Evolutionary conservation across 2,329 filamentous ascomycete genomes (phyloP), one percentile per base, ranked within the genome.

Genomic region (Trichophyton schoenleinii): DNA sequence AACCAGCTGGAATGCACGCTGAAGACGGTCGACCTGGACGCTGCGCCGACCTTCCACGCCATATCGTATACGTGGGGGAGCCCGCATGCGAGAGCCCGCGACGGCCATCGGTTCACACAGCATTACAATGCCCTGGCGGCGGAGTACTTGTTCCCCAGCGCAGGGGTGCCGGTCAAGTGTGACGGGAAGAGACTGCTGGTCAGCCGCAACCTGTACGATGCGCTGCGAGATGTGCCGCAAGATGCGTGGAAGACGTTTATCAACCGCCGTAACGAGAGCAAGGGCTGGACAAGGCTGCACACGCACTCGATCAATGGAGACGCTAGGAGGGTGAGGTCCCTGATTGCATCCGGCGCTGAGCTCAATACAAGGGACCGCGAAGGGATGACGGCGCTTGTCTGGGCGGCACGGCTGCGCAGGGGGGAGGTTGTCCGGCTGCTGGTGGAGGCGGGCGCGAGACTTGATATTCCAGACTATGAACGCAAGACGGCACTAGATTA

Each of bases 41-140:
- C 22, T 2, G 46, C 52, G 7, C 61, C 61, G 18, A 28, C 60
- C 15, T 65, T 60, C 34, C 60, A 64, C 25, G 46, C 62, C 3
- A 53, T 65, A 11, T 65, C 63, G 44, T 65, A 65, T 57, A 61
- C 59, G 22, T 65, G 63, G 63, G 60, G 60, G 8, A 60, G 60
- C 57, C 62, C 62, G 28, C 55, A 58, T n/a, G 55, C 55, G 22
- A 41, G 20, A 28, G 55, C 55, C 34, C 34, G 36, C 34, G 55
- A 58, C 22, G 36, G 22, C n/a, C 48, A 57, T 25, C 55, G 46
- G 13, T 52, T 59, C 7, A 55, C 57, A 15, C 46, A 60, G 9
- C 52, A 60, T 22, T 61, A 60, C 55, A 57, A 59, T 44, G 46
- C 44, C 25, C 41, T 58, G 8, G 49, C 48, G 31, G 59, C 59